phyloP scores from a whole-genome alignment of 306 rosid species.

The Amphicarpaea edgeworthii region DNA sequence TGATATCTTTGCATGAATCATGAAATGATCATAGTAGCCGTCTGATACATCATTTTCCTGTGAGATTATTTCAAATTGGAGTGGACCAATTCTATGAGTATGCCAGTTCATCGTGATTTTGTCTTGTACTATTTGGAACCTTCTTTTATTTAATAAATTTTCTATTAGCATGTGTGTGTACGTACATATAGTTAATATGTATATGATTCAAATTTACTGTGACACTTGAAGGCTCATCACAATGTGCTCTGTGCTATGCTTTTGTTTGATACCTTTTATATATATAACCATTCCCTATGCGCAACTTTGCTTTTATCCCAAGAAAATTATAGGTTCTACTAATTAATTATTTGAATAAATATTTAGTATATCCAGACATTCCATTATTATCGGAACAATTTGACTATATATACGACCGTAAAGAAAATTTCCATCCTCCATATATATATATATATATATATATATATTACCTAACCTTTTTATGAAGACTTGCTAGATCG shows the following conservation, averaged over 20 bases:
- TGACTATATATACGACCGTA: not conserved
- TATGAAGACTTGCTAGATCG: not conserved
- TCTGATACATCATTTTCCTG: slow-evolving; percentile 52
- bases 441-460: too few species aligned
- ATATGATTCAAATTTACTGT: slow-evolving; percentile 10
- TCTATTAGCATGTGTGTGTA: not conserved
- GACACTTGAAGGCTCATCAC: slow-evolving; percentile 13
- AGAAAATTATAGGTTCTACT: too few species aligned
- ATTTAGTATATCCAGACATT: too few species aligned
- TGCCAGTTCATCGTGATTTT: slow-evolving; percentile 16
- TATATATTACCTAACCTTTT: not conserved
- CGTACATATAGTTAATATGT: not conserved
- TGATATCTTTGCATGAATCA: slow-evolving; percentile 41
- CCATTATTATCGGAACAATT: not conserved
- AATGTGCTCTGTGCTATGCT: slow-evolving; percentile 16
- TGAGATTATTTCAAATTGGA: slow-evolving; percentile 34
- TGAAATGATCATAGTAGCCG: slow-evolving; percentile 19
- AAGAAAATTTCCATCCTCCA: not conserved
- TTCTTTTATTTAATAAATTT: not conserved
- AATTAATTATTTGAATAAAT: too few species aligned
- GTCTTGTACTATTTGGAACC: slow-evolving; percentile 42
- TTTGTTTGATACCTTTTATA: slow-evolving; percentile 39
- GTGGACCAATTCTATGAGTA: slow-evolving; percentile 46
- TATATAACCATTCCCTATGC: slow-evolving; percentile 48
- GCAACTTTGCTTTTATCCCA: slow-evolving; percentile 51